Conservation (phyloP, 2,329 filamentous ascomycete genomes). For the Colletotrichum tropicicola region DNA sequence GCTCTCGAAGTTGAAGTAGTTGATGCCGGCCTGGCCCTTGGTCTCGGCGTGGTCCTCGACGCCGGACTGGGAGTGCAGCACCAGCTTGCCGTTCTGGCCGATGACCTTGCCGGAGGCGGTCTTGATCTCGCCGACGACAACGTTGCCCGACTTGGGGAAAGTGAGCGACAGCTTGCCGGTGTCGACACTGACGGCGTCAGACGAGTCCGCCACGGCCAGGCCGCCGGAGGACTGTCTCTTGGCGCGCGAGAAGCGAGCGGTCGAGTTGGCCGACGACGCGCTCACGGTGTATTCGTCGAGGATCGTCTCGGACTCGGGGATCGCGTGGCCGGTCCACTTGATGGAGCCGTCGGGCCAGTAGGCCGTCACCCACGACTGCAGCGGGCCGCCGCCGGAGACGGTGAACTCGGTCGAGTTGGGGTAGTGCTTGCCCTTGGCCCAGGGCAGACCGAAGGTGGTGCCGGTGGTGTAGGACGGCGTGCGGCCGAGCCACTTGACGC, state of each 20-base stretch:
- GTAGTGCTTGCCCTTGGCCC: slow-evolving; percentile 49
- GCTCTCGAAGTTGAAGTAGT: slow-evolving; percentile 57
- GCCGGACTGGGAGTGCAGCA: slow-evolving; percentile 61
- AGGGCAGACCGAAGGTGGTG: slow-evolving; percentile 54
- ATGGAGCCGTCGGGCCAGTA: slow-evolving; percentile 69
- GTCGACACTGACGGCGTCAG: slow-evolving; percentile 45
- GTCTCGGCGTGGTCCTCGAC: slow-evolving; percentile 51
- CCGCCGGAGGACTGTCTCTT: slow-evolving; percentile 43
- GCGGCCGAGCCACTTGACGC: slow-evolving; percentile 50
- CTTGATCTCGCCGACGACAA: slow-evolving; percentile 49
- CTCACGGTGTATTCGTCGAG: slow-evolving; percentile 51
- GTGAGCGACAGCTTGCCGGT: slow-evolving; percentile 53
- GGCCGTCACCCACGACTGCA: slow-evolving; percentile 64
- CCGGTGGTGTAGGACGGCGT: slow-evolving; percentile 44
- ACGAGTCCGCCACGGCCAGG: slow-evolving; percentile 34
- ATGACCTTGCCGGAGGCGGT: slow-evolving; percentile 51
- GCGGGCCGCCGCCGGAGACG: slow-evolving; percentile 35
- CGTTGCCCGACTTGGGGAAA: slow-evolving; percentile 52
- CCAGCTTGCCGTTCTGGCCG: slow-evolving; percentile 56
- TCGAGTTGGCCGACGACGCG: slow-evolving; percentile 35
- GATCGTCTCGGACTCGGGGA: slow-evolving; percentile 51
- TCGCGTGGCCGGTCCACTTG: slow-evolving; percentile 69
- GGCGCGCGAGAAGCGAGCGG: slow-evolving; percentile 24
- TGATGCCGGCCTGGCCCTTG: slow-evolving; percentile 43
- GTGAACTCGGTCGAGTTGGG: slow-evolving; percentile 47